A percentile compares a stretch with the other conserved stretches of the same genome.
phyloP scores from a whole-genome alignment of 2,329 filamentous ascomycete genomes.

The Cercospora zeae-maydis region DNA sequence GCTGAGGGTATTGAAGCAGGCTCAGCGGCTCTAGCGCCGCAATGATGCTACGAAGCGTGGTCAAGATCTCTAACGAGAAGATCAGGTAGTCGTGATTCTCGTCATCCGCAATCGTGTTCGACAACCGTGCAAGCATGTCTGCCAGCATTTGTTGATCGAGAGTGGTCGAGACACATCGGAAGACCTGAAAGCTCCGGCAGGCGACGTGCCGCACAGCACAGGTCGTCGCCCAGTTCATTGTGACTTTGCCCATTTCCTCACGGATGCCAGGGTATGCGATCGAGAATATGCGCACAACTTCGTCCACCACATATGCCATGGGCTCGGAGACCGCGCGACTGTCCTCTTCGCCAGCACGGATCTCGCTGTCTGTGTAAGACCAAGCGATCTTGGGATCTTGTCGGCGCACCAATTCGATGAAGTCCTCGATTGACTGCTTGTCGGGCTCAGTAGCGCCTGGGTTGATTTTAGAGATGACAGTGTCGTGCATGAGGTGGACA shows the following conservation, averaged over 20 bases:
- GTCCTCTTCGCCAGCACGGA: constrained; percentile 60
- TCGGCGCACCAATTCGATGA: constrained; percentile 80
- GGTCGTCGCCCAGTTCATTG: constrained; percentile 92
- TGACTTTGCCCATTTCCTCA: constrained; percentile 85
- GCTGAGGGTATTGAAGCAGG: constrained; percentile 82
- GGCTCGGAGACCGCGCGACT: constrained; percentile 74
- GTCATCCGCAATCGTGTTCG: constrained; percentile 95
- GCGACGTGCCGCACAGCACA: constrained; percentile 93
- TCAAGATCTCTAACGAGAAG: constrained; percentile 96
- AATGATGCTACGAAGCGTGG: constrained; percentile 88
- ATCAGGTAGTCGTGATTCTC: constrained; percentile 84
- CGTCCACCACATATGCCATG: constrained; percentile 79
- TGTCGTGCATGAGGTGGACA: constrained; percentile 92
- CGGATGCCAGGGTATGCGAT: constrained; percentile 80
- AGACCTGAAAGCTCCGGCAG: constrained; percentile 95
- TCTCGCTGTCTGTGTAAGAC: constrained; percentile 90
- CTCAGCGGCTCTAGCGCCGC: constrained; percentile 74
- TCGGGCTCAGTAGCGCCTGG: constrained; percentile 65
- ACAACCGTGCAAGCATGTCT: constrained; percentile 91
- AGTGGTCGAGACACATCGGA: constrained; percentile 85
- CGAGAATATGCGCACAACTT: constrained; percentile 82
- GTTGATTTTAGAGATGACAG: constrained; percentile 76
- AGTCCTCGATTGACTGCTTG: constrained; percentile 75
- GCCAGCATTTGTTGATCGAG: constrained; percentile 91
- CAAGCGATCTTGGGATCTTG: constrained; percentile 84